Percentiles rank a stretch among this genome's conserved stretches.
Conservation (phyloP, 495 filamentous ascomycete species). For the Penicillium manginii region DNA sequence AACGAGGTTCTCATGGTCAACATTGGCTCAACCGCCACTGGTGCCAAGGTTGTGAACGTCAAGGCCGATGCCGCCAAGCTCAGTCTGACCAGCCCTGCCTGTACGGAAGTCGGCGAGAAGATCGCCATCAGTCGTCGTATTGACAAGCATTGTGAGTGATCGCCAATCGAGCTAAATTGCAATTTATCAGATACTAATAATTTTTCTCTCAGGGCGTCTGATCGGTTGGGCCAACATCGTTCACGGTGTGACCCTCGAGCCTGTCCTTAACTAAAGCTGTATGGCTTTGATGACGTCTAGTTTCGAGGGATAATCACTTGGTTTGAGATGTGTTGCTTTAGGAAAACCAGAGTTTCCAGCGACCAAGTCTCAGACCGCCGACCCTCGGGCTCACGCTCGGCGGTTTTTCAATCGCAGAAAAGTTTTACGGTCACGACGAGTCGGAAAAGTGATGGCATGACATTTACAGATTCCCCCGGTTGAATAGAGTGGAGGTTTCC, state of each 20-base stretch:
- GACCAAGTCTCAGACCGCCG: constrained; percentile 14
- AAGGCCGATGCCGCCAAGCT: constrained; percentile 97
- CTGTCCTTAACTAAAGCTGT: constrained; percentile 48
- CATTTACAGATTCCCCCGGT: constrained; percentile 37
- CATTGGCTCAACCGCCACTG: constrained; percentile 95
- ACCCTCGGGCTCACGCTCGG: constrained; percentile 25
- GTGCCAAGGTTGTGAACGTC: constrained; percentile 91
- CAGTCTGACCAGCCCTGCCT: constrained; percentile 83
- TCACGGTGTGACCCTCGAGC: constrained; percentile 59
- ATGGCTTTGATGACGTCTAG: constrained; percentile 23
- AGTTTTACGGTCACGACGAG: constrained; percentile 42
- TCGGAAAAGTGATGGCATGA: constrained; percentile 37
- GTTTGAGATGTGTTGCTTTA: constrained; percentile 11
- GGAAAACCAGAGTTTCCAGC: constrained; percentile 9
- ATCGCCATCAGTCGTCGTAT: constrained; percentile 94
- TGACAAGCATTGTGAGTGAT: constrained; percentile 63
- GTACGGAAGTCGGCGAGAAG: constrained; percentile 95
- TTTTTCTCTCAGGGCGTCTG: constrained; percentile 78
- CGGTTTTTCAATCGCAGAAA: constrained; percentile 26
- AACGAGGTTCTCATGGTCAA: constrained; percentile 99
- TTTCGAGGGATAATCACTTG: constrained; percentile 10
- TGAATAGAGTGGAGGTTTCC: constrained; percentile 27
- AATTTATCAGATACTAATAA: background rate
- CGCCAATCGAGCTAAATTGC: no score
- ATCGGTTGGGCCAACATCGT: constrained; percentile 96